Evolutionary conservation across 2,329 filamentous ascomycete species (phyloP).

Genomic region (Claviceps maximensis): DNA sequence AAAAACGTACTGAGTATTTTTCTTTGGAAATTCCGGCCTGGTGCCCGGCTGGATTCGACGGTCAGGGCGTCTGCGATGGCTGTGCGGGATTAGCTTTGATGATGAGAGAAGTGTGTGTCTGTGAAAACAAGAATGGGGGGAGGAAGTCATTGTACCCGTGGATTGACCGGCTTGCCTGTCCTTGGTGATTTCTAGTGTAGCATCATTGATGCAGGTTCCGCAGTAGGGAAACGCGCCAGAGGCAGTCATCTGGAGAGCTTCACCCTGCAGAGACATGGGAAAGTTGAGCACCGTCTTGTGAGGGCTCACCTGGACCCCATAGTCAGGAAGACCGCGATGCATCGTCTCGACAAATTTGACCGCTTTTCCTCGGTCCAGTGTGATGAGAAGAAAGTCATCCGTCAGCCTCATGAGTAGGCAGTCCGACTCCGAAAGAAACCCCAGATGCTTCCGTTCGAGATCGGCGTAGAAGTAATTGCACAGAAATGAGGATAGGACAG

Average conservation of each 20-base stretch:
- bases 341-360: constrained; percentile 63
- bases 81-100: constrained; percentile 2
- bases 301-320: constrained; percentile 65
- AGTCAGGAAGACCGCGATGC: constrained; percentile 64
- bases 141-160: constrained; percentile 1
- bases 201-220: constrained; percentile 62
- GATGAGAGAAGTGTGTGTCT: background rate
- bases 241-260: constrained; percentile 31
- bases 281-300: constrained; percentile 82
- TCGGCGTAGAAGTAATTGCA: constrained; percentile 96
- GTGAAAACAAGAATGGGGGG: background rate
- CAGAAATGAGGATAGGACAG: constrained; percentile 69
- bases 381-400: constrained; percentile 89
- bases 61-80: constrained; percentile 59
- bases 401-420: constrained; percentile 69
- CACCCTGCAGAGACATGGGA: constrained; percentile 42
- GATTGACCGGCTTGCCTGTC: constrained; percentile 36
- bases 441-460: constrained; percentile 56
- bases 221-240: constrained; percentile 69
- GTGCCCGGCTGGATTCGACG: constrained; percentile 58
- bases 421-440: constrained; percentile 44
- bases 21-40: constrained; percentile 66
- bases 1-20: constrained; percentile 54
- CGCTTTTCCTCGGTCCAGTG: constrained; percentile 53
- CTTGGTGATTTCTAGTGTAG: constrained; percentile 61